Percentiles rank a stretch among this genome's conserved stretches.
phyloP scores from a whole-genome alignment of 1,139 yeast genomes.

The Lodderomyces oxycetoniae region DNA sequence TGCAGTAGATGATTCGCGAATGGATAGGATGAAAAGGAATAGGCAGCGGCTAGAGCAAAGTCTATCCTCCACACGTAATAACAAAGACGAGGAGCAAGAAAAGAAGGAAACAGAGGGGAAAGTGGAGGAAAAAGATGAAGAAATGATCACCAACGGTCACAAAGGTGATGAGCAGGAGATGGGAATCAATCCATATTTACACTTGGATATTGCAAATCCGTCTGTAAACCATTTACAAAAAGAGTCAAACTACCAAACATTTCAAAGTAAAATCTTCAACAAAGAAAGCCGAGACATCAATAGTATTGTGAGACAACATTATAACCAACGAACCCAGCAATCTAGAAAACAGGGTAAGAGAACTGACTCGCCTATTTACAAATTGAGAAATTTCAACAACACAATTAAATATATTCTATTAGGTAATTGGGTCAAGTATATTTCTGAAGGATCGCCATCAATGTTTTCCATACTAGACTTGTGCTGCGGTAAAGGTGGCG shows the following conservation, averaged over 20 bases:
- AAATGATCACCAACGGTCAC: constrained; percentile 4
- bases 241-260: constrained; percentile 28
- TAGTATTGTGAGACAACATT: constrained; percentile 72
- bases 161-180: constrained; percentile 7
- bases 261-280: constrained; percentile 38
- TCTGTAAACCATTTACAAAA: constrained; percentile 14
- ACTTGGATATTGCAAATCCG: constrained; percentile 31
- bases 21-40: constrained; percentile 8
- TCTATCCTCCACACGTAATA: background rate
- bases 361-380: constrained; percentile 76
- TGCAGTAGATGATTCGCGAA: constrained; percentile 2
- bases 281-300: constrained; percentile 39
- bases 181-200: constrained; percentile 30
- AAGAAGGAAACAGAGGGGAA: constrained; percentile 4
- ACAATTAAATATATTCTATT: constrained; percentile 86
- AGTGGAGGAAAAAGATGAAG: constrained; percentile 3
- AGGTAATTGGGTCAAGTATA: constrained; percentile 53
- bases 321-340: constrained; percentile 76
- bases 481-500: constrained; percentile 99
- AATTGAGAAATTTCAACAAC: constrained; percentile 83
- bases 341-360: constrained; percentile 60
- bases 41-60: constrained; percentile 7
- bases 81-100: background rate
- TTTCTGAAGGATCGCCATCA: constrained; percentile 36
- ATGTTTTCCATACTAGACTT: constrained; percentile 58